Percentiles rank a stretch among this genome's conserved stretches.
Conservation (phyloP, 352 stramenopile genomes). For the Globisporangium recalcitrans region DNA sequence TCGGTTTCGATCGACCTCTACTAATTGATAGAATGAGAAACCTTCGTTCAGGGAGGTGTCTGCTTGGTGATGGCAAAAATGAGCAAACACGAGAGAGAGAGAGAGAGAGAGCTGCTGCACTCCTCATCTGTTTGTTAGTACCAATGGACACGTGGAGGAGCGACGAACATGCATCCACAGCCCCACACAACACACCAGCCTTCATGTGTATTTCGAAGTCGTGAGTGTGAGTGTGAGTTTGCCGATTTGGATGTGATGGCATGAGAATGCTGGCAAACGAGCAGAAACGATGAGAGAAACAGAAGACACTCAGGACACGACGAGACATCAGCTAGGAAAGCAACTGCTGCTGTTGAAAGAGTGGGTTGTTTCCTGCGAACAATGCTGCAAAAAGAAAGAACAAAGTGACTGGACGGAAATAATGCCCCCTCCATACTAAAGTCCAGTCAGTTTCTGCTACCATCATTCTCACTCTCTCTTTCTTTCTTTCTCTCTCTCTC, state of each 20-base stretch:
- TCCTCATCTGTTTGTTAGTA: background rate
- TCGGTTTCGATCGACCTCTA: background rate
- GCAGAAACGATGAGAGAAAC: no score
- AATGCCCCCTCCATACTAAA: conserved; percentile 6
- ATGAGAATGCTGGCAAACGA: no score
- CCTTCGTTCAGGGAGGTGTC: background rate
- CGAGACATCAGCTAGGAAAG: no score
- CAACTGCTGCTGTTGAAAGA: no score
- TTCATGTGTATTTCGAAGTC: no score
- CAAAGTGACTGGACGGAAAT: conserved; percentile 11
- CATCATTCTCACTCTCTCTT: conserved; percentile 3
- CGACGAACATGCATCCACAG: background rate
- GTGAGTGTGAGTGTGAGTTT: no score
- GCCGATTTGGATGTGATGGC: no score
- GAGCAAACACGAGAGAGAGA: background rate
- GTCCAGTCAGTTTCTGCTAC: background rate
- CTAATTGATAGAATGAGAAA: background rate
- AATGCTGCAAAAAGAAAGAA: conserved; percentile 13
- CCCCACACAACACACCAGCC: background rate
- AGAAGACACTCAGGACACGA: no score
- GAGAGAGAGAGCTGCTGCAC: background rate
- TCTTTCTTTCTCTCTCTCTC: no score
- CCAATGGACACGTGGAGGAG: background rate
- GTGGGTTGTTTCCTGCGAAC: background rate
- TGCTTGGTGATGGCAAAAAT: background rate